Conservation (phyloP, 345 rosid genomes). For the Hirschfeldia incana region DNA sequence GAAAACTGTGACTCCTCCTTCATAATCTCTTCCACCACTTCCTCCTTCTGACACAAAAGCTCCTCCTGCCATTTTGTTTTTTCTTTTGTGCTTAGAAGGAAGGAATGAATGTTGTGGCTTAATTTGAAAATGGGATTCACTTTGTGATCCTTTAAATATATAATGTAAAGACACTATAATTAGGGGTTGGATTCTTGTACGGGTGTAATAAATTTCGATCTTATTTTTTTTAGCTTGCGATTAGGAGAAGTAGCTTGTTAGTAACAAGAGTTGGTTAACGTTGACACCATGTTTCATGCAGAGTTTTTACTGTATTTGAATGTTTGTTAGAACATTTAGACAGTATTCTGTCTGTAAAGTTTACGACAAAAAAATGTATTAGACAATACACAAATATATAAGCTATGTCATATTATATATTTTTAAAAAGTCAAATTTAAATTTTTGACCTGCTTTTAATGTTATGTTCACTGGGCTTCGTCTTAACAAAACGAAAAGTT, state of each 20-base stretch:
- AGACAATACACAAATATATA: too few species aligned
- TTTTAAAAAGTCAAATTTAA: too few species aligned
- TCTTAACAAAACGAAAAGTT: too few species aligned
- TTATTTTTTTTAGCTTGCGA: constrained; percentile 9
- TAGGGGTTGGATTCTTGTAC: neutral
- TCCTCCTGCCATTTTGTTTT: constrained; percentile 49
- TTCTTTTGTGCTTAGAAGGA: neutral
- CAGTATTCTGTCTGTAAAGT: too few species aligned
- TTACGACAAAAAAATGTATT: too few species aligned
- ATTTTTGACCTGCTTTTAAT: too few species aligned
- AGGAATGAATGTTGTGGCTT: constrained; percentile 5
- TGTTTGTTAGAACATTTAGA: neutral
- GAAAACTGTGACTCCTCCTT: constrained; percentile 64
- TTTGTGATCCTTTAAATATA: constrained; percentile 21
- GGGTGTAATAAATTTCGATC: neutral
- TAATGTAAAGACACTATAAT: constrained; percentile 9
- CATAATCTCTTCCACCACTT: constrained; percentile 55
- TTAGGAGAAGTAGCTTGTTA: neutral
- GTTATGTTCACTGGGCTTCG: too few species aligned
- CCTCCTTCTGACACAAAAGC: constrained; percentile 35
- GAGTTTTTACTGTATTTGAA: neutral
- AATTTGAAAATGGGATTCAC: neutral
- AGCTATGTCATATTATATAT: too few species aligned
- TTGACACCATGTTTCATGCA: neutral
- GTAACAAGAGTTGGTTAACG: constrained; percentile 6